Evolutionary conservation across 2,329 filamentous ascomycete genomes (phyloP), one percentile per base, ranked within the genome.

Genomic region (Alternaria postmessia): DNA sequence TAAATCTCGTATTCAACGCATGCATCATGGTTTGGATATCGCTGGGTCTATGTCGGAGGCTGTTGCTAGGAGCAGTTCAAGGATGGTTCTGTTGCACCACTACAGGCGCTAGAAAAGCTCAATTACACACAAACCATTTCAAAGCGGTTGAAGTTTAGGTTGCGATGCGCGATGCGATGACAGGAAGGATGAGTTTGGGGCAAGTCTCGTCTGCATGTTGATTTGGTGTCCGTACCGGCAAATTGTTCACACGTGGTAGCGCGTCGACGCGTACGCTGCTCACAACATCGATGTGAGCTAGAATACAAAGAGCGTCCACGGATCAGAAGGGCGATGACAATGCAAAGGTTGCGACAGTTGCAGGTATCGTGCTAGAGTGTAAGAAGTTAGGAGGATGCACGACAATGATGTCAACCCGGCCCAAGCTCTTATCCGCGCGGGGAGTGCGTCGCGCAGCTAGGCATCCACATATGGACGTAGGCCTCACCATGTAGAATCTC

Each of bases 371-470:
- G 20, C 6, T 20, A 30, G 28, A 24, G 32, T n/a, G 22, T 16
- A 34, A 11, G 30, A 24, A 22, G 46, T 36, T 36, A n/a, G 18
- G 16, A 24, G 12, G 30, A 16, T 48, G 18, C 46, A 48, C 34
- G 46, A n/a, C 46, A 24, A 48, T 47, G 30, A 55, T 48, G 44
- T 34, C 14, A 26, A 52, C 54, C 24, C 36, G 48, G 48, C 22
- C 55, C 48, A 56, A 51, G 54, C 54, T 56, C 54, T 26, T 24
- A 16, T 38, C 20, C 24, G 46, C 38, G 46, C 46, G 46, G 46
- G 46, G 46, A 49, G 46, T 22, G 20, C 22, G 30, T 24, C 38
- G 34, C 11, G 20, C 24, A 38, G 34, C 34, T 41, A 51, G 32
- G 49, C 36, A 38, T 18, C 46, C 46, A 24, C 30, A 38, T 2